These are phyloP conservation scores for Calamus simplicifolius DNA, from an alignment of 176 grass and related monocot species.

Conservation along the genomic window DNA sequence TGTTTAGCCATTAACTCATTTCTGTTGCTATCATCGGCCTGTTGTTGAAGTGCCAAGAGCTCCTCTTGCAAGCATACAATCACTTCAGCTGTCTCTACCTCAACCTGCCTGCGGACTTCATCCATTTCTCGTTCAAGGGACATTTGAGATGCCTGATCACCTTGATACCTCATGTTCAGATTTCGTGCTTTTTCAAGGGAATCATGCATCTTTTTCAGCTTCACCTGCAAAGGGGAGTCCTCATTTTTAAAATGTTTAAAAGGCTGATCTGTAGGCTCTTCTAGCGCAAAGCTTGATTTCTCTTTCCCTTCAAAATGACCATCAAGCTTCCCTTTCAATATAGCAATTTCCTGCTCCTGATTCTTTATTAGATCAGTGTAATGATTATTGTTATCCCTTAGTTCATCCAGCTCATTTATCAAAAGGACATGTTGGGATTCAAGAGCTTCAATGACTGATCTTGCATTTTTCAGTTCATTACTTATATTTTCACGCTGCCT, in stretches of 20 bases:
- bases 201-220: conserved; percentile 88
- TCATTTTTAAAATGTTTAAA: conserved; percentile 47
- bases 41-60: conserved; percentile 39
- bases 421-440: conserved; percentile 67
- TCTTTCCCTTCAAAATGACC: conserved; percentile 5
- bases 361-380: conserved; percentile 25
- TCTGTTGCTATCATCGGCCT: conserved; percentile 42
- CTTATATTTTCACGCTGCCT: conserved; percentile 27
- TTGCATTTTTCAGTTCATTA: conserved; percentile 44
- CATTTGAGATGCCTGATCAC: conserved; percentile 58
- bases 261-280: conserved; percentile 35
- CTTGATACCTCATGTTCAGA: conserved; percentile 53
- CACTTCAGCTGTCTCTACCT: conserved; percentile 87
- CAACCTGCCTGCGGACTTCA: conserved; percentile 80
- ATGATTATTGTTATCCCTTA: conserved; percentile 40
- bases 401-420: conserved; percentile 63
- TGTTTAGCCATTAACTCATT: conserved; percentile 40
- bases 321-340: conserved; percentile 37
- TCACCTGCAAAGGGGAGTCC: conserved; percentile 74
- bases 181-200: conserved; percentile 64
- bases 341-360: conserved; percentile 32
- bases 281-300: conserved; percentile 15
- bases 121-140: conserved; percentile 83
- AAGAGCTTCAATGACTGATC: conserved; percentile 74
- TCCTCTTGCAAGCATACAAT: conserved; percentile 95